These are phyloP conservation scores for Pseudomonodictys pantanalensis DNA, from an alignment of 495 filamentous ascomycete genomes.

Conservation along the genomic window DNA sequence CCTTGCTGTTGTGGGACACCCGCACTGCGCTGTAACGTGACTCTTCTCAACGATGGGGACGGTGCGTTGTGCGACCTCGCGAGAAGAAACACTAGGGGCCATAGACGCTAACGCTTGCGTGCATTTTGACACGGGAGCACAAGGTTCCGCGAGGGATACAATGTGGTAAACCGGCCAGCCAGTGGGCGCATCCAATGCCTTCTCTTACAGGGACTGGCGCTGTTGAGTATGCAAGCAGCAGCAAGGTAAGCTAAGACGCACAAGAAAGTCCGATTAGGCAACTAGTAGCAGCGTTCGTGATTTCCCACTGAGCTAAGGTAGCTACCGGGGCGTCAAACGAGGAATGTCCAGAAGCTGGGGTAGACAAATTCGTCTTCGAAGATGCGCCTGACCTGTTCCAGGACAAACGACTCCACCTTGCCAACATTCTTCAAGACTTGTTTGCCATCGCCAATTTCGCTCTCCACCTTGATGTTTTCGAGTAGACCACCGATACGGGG, in stretches of 20 bases:
- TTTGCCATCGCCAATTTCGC: conserved; percentile 91
- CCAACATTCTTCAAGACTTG: conserved; percentile 97
- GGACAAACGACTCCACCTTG: conserved; percentile 95
- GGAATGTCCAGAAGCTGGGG: conserved; percentile 96
- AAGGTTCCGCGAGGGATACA: conserved; percentile 18
- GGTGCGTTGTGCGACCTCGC: conserved; percentile 22
- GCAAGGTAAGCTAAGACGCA: neutral
- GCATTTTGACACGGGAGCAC: conserved; percentile 27
- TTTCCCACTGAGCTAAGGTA: neutral
- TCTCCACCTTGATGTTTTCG: conserved; percentile 92
- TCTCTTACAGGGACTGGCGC: conserved; percentile 10
- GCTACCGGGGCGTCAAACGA: conserved; percentile 56
- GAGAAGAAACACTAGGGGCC: conserved; percentile 16
- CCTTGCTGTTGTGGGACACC: conserved; percentile 26
- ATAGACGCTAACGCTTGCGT: conserved; percentile 15
- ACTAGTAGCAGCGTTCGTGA: conserved; percentile 19
- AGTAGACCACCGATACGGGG: conserved; percentile 69
- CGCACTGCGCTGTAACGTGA: conserved; percentile 32
- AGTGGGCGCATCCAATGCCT: conserved; percentile 22
- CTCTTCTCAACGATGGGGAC: conserved; percentile 19
- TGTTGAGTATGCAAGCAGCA: conserved; percentile 24
- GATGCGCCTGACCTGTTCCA: conserved; percentile 92
- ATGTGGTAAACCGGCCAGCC: no score
- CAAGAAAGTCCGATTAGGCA: conserved; percentile 1
- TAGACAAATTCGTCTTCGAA: conserved; percentile 99